These are phyloP conservation scores for Hibiscus syriacus DNA, from an alignment of 345 rosid species.

Conservation along the genomic window DNA sequence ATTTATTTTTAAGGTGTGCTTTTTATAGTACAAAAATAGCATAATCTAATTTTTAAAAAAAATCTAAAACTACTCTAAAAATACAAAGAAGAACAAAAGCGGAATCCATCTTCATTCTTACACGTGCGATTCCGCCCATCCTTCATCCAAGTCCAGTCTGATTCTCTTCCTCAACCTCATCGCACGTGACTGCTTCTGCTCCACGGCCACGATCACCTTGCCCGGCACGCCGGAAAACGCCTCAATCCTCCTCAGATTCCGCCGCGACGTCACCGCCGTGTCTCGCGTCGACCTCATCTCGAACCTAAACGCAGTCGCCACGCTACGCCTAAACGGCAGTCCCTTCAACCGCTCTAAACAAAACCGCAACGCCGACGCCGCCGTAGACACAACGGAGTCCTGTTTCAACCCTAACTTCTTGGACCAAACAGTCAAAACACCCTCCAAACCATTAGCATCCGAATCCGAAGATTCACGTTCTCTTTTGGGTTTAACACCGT, in stretches of 20 bases:
- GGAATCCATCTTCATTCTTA: too few relatives aligned
- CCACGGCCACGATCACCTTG: conserved; percentile 32
- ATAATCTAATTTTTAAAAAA: too few relatives aligned
- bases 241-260: too few relatives aligned
- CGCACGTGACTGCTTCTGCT: conserved; percentile 20
- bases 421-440: conserved; percentile 33
- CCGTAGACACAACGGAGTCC: conserved; percentile 11
- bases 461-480: too few relatives aligned
- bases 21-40: too few relatives aligned
- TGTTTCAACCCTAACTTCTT: conserved; percentile 24
- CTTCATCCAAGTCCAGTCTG: conserved; percentile 23
- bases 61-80: too few relatives aligned
- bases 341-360: conserved; percentile 16
- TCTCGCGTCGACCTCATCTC: conserved; percentile 22
- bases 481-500: not conserved
- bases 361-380: conserved; percentile 20
- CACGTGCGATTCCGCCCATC: conserved; percentile 31
- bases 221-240: conserved; percentile 35
- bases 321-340: conserved; percentile 23
- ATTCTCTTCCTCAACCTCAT: conserved; percentile 3
- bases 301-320: conserved; percentile 42
- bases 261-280: conserved; percentile 14
- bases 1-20: too few relatives aligned
- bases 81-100: too few relatives aligned
- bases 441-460: not conserved